phyloP scores from a whole-genome alignment of 208 protist genomes.

The Crithidia fasciculata region DNA sequence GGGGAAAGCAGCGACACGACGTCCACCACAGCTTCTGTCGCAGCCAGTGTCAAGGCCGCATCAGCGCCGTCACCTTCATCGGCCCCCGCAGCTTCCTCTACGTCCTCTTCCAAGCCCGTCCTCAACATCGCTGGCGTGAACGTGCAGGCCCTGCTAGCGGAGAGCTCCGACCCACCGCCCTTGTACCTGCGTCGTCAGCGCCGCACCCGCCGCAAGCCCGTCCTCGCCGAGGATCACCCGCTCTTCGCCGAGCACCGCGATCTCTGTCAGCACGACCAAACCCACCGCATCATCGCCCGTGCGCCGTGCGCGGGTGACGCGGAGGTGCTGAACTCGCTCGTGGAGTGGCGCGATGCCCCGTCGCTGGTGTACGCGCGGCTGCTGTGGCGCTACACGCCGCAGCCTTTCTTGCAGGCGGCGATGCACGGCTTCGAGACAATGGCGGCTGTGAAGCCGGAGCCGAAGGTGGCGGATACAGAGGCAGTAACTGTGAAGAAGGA shows the following conservation, averaged over 20 bases:
- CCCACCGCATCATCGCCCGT: constrained; percentile 38
- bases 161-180: constrained; percentile 56
- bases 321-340: constrained; percentile 70
- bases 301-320: constrained; percentile 77
- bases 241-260: constrained; percentile 68
- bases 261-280: constrained; percentile 46
- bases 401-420: constrained; percentile 41
- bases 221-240: constrained; percentile 52
- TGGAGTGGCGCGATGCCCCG: constrained; percentile 68
- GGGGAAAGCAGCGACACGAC: neutral
- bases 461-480: neutral
- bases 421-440: constrained; percentile 9
- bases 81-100: neutral
- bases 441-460: constrained; percentile 5
- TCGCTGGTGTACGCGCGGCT: constrained; percentile 74
- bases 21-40: neutral
- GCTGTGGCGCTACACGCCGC: constrained; percentile 76
- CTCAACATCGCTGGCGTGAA: constrained; percentile 49
- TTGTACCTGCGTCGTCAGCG: constrained; percentile 56
- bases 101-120: constrained; percentile 25
- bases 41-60: neutral
- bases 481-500: neutral
- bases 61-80: neutral
- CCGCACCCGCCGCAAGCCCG: constrained; percentile 44
- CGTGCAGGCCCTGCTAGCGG: constrained; percentile 48